Conservation (phyloP, 208 protist species). For the Trichomonas vaginalis region DNA sequence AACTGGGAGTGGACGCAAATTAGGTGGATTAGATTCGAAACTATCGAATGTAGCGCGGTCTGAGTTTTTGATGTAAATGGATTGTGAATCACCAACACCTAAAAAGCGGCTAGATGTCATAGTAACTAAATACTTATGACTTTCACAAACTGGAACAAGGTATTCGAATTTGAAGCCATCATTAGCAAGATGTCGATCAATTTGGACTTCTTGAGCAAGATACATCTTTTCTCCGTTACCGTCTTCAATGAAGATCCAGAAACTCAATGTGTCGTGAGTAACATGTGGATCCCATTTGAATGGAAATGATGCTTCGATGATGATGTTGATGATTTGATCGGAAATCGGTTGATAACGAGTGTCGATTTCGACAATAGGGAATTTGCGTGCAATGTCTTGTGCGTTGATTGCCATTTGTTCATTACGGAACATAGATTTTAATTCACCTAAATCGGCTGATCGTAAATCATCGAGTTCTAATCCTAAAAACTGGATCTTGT, state of each 20-base stretch:
- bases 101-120: background rate
- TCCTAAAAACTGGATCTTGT: background rate
- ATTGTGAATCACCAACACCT: background rate
- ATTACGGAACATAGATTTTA: background rate
- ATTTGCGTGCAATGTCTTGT: background rate
- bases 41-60: background rate
- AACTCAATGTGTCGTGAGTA: background rate
- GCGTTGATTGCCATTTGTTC: background rate
- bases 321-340: background rate
- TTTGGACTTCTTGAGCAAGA: background rate
- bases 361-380: background rate
- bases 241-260: background rate
- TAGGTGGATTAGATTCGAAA: background rate
- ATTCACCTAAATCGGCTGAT: background rate
- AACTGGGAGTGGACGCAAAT: background rate
- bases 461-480: background rate
- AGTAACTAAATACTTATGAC: background rate
- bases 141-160: background rate
- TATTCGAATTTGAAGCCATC: background rate
- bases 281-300: background rate
- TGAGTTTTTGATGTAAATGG: background rate
- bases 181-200: background rate
- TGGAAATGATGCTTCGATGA: background rate
- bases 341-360: background rate
- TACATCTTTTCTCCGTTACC: background rate